Evolutionary conservation across 1,284 basidiomycete genomes (phyloP), one percentile per base, ranked within the genome.

Genomic region (Pseudozyma tsukubaensis): DNA sequence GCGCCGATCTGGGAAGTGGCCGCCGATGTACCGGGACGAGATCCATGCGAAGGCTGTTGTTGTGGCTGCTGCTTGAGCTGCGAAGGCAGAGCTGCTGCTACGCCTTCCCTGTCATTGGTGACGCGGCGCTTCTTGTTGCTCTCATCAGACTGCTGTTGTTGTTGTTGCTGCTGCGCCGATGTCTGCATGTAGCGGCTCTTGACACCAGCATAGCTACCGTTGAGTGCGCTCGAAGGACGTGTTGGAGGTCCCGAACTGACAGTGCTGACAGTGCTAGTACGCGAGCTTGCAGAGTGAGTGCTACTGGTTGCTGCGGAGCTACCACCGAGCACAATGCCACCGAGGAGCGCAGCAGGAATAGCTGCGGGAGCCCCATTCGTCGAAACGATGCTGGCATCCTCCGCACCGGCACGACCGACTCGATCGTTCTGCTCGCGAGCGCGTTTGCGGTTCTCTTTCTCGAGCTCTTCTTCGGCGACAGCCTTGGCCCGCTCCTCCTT

Each of bases 101-200:
- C 54, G 11, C 45, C 53, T 3, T 76, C 68, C 50, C 54, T 63
- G 50, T 76, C 74, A 36, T 66, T 67, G 7, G 74, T 67, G 43
- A 76, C 55, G 32, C 74, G 70, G 13, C 70, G 62, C 60, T 76
- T 76, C 55, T 76, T 76, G 60, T 62, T 72, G 49, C 59, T 68
- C 2, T 64, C 65, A 11, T 69, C 64, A 40, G 44, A 32, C 35
- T 56, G 57, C 42, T 60, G 55, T 44, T 55, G 59, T 34, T 62
- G 59, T 43, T 54, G 59, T 34, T 57, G 59, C 29, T 61, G 69
- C 29, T 57, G 72, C 9, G 49, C 43, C 1, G 63, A 45, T 2
- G 65, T 39, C 52, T 74, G 72, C 66, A 69, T 74, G 56, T 74
- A 70, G 43, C 67, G 66, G 44, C 72, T 74, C 62, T 70, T 74